Evolutionary conservation across 106 monocot genomes (phyloP).

Genomic region (Phalaenopsis aphrodite): DNA sequence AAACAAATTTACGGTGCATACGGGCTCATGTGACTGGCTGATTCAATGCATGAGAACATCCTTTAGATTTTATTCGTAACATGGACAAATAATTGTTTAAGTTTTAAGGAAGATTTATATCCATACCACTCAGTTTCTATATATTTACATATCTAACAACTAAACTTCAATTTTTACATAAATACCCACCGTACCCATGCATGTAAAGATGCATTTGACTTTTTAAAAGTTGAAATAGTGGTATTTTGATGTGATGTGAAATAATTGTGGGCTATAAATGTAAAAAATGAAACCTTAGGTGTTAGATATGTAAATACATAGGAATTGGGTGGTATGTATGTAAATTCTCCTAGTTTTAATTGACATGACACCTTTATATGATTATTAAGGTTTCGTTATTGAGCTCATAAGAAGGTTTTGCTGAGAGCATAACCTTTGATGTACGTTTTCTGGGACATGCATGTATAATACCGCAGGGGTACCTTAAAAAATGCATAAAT

Average conservation of each 20-base stretch:
- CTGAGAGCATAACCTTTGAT: neutral
- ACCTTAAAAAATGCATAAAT: neutral
- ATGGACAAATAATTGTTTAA: neutral
- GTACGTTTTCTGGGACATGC: neutral
- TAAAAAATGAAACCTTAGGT: too few species aligned
- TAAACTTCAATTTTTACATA: too few species aligned
- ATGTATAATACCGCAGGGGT: neutral
- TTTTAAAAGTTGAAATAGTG: too few species aligned
- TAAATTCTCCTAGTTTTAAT: neutral
- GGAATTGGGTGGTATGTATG: too few species aligned
- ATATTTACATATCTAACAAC: too few species aligned
- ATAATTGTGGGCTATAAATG: too few species aligned
- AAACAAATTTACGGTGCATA: neutral
- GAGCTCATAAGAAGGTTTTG: neutral
- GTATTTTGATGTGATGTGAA: too few species aligned
- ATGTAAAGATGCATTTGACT: too few species aligned
- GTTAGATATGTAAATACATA: too few species aligned
- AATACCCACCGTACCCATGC: too few species aligned
- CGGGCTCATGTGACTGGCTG: neutral
- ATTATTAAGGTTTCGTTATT: neutral
- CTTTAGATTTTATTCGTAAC: neutral
- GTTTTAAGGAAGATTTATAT: too few species aligned
- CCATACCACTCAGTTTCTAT: too few species aligned
- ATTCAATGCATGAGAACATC: neutral
- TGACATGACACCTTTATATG: neutral